Evolutionary conservation across 768 basidiomycete species (phyloP).

Genomic region (Trichaptum fuscoviolaceum): DNA sequence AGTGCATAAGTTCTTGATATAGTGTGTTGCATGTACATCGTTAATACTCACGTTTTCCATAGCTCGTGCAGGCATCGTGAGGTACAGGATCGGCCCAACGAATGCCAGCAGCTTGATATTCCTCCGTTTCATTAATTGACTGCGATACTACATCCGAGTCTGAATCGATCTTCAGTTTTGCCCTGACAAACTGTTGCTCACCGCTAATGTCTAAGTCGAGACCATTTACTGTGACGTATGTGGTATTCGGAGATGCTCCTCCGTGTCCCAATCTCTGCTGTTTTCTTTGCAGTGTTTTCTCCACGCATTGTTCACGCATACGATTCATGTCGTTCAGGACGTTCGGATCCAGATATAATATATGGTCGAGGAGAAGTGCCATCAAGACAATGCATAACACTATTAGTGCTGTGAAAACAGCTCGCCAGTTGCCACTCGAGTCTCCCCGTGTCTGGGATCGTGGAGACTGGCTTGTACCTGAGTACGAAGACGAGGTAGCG

Average conservation of each 20-base stretch:
- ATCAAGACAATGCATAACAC: background rate
- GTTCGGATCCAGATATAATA: background rate
- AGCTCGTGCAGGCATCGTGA: background rate
- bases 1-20: background rate
- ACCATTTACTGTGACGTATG: background rate
- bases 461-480: background rate
- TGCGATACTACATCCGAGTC: background rate
- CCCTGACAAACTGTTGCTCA: no score
- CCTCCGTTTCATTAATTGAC: background rate
- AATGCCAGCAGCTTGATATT: background rate
- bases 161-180: background rate
- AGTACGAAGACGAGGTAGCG: background rate
- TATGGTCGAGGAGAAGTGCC: background rate
- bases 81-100: background rate
- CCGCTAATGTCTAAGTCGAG: background rate
- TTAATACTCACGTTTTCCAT: background rate
- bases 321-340: no score
- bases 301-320: background rate
- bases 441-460: background rate
- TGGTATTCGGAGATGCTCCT: background rate
- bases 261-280: background rate
- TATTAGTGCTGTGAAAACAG: background rate
- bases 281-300: background rate
- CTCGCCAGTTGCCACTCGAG: no score
- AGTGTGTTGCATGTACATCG: background rate